Evolutionary conservation across 2,329 filamentous ascomycete genomes (phyloP).

Genomic region (Chrysoporthe puriensis): DNA sequence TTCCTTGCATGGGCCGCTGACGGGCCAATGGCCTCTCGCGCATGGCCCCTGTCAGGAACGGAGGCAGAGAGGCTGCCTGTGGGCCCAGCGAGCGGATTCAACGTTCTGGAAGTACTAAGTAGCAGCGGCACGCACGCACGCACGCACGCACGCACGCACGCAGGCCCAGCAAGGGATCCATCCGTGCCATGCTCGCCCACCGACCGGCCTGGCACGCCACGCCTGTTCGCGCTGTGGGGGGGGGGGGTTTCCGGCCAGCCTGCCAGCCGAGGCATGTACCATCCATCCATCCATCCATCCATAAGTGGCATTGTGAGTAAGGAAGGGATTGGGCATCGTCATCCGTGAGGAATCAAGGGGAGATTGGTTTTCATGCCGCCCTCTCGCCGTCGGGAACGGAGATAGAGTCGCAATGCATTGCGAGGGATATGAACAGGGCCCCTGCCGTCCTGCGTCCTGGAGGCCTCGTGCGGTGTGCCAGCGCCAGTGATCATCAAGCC

Average conservation of each 20-base stretch:
- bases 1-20: too few species aligned
- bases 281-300: too few species aligned
- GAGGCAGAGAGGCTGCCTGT: constrained; percentile 3
- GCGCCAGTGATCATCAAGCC: too few species aligned
- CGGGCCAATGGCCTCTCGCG: too few species aligned
- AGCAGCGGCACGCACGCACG: neutral
- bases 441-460: neutral
- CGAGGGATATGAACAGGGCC: neutral
- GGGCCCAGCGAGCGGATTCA: neutral
- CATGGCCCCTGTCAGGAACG: neutral
- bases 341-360: constrained; percentile 4
- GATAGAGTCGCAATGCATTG: neutral
- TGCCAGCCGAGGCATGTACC: too few species aligned
- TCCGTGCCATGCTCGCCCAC: neutral
- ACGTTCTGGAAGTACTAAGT: neutral
- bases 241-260: too few species aligned
- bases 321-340: neutral
- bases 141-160: neutral
- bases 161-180: neutral
- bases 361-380: neutral
- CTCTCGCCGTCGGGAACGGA: neutral
- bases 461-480: neutral
- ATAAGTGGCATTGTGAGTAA: neutral
- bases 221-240: too few species aligned
- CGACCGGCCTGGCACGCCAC: neutral